Conservation (phyloP, 768 basidiomycete genomes). For the Pulveroboletus sp. region DNA sequence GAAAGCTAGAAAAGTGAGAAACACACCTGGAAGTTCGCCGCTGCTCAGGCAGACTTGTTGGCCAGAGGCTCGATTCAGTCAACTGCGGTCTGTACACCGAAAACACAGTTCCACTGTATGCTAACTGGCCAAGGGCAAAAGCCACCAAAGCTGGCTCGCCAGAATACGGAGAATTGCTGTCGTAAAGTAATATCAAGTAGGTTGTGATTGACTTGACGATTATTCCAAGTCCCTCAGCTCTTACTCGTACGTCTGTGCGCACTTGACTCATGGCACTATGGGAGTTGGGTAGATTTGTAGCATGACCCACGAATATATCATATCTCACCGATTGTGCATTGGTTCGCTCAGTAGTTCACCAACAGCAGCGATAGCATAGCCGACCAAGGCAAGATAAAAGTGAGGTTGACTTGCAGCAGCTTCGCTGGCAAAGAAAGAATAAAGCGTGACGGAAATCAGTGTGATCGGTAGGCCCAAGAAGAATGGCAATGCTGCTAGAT, state of each 20-base stretch:
- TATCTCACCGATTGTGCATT: slow-evolving; percentile 61
- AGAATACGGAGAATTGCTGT: slow-evolving; percentile 28
- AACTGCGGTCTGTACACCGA: slow-evolving; percentile 48
- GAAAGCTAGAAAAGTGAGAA: background rate
- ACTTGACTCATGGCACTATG: slow-evolving; percentile 65
- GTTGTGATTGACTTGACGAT: slow-evolving; percentile 68
- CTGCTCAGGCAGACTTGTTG: slow-evolving; percentile 24
- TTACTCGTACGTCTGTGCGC: slow-evolving; percentile 65
- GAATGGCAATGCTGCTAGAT: slow-evolving; percentile 62
- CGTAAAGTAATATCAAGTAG: slow-evolving; percentile 57
- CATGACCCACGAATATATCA: slow-evolving; percentile 17
- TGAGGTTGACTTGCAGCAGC: slow-evolving; percentile 57
- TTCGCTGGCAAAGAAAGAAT: slow-evolving; percentile 47
- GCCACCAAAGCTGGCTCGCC: slow-evolving; percentile 63
- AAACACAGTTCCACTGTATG: slow-evolving; percentile 60
- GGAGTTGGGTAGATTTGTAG: slow-evolving; percentile 16
- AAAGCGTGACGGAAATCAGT: slow-evolving; percentile 45
- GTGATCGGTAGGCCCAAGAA: slow-evolving; percentile 66
- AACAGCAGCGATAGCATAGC: slow-evolving; percentile 73
- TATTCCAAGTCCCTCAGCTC: slow-evolving; percentile 83
- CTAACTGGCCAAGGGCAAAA: slow-evolving; percentile 82
- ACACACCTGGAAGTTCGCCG: slow-evolving; percentile 16
- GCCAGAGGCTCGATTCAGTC: slow-evolving; percentile 33
- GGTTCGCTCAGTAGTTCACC: slow-evolving; percentile 82
- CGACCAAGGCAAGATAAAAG: slow-evolving; percentile 55